A percentile compares a stretch with the other conserved stretches of the same genome.
Conservation (phyloP, 2,329 filamentous ascomycete species). For the Dactylellina cionopaga region DNA sequence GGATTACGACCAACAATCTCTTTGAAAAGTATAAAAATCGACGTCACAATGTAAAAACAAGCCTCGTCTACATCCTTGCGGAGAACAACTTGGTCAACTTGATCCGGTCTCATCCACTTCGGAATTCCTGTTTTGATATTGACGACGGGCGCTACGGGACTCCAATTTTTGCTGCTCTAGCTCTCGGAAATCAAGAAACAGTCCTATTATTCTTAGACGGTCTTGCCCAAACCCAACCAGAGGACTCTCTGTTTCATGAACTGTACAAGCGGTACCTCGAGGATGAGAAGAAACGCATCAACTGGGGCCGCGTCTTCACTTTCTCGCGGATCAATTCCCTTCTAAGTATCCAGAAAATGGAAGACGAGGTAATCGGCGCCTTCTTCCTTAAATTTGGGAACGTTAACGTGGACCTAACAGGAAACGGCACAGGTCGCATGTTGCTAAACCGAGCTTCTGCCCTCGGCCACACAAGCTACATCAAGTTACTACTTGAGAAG, state of each 20-base stretch:
- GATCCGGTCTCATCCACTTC: conserved; percentile 57
- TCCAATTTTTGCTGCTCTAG: conserved; percentile 60
- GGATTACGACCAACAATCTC: conserved; percentile 59
- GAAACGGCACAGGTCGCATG: neutral
- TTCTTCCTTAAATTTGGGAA: conserved; percentile 8
- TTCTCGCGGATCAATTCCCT: neutral
- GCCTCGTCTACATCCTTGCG: conserved; percentile 60
- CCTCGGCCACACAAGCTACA: neutral
- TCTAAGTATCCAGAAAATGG: neutral
- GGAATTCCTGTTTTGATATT: conserved; percentile 53
- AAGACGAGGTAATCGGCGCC: neutral
- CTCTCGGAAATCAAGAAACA: conserved; percentile 57
- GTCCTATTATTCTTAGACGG: conserved; percentile 55
- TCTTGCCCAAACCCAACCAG: neutral
- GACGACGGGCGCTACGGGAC: conserved; percentile 58
- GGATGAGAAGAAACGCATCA: neutral
- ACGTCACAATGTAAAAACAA: conserved; percentile 56
- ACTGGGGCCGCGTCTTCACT: conserved; percentile 1
- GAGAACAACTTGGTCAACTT: conserved; percentile 55
- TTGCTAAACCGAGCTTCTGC: neutral
- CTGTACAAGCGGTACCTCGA: conserved; percentile 14
- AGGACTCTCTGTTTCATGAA: neutral
- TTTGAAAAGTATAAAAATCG: conserved; percentile 56
- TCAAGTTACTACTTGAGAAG: neutral
- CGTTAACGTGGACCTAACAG: neutral